Percentiles rank a stretch among this genome's conserved stretches.
These are phyloP conservation scores for Avena sativa DNA, from an alignment of 176 grass and related monocot genomes.

Conservation along the genomic window DNA sequence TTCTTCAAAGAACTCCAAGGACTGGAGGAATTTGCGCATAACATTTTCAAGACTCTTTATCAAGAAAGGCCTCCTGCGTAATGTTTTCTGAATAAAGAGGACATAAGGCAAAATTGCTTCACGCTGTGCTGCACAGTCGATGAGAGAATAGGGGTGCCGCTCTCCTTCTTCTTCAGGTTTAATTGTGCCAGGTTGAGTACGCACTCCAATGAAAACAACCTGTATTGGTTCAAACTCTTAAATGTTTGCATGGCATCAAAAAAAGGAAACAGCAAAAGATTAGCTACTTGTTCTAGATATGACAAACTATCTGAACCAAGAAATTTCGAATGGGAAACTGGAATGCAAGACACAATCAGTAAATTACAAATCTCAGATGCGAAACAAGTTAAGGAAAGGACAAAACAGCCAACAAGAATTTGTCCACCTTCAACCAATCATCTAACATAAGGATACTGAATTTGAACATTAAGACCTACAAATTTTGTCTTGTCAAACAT, in stretches of 20 bases:
- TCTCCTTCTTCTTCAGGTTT: slow-evolving; percentile 98
- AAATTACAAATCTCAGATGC: background rate
- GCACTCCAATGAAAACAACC: slow-evolving; percentile 92
- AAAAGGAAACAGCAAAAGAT: background rate
- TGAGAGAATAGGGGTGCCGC: slow-evolving; percentile 73
- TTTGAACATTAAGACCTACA: background rate
- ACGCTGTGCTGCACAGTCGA: slow-evolving; percentile 77
- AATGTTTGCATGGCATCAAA: background rate
- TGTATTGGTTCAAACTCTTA: slow-evolving; percentile 30
- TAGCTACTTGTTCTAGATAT: background rate
- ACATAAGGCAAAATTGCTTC: slow-evolving; percentile 89
- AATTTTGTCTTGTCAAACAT: background rate
- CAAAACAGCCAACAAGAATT: background rate
- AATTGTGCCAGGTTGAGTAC: slow-evolving; percentile 90
- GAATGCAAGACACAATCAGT: background rate
- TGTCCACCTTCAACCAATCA: background rate
- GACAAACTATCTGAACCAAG: background rate
- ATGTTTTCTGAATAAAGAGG: slow-evolving; percentile 91
- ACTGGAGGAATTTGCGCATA: slow-evolving; percentile 90
- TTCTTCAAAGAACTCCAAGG: slow-evolving; percentile 93
- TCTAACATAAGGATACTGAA: background rate
- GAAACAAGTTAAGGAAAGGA: background rate
- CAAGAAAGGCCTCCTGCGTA: slow-evolving; percentile 85
- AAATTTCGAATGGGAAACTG: background rate
- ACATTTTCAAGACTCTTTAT: slow-evolving; percentile 99